phyloP scores from a whole-genome alignment of 2,329 filamentous ascomycete species.

The Xylariaceae sp. region DNA sequence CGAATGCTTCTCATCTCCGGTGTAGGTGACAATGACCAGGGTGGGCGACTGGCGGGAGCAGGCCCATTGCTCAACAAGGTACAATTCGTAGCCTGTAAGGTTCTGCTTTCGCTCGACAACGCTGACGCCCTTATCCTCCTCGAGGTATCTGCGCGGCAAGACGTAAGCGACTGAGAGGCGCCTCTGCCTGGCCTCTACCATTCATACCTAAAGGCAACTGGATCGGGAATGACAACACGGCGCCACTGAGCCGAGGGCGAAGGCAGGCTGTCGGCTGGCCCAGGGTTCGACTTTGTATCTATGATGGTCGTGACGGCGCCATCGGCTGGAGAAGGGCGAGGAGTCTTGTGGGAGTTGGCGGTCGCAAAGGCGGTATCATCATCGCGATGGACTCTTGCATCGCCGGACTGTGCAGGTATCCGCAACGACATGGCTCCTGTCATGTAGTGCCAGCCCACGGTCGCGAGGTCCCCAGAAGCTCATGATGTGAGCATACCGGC shows the following conservation, averaged over 20 bases:
- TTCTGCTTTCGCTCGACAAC: constrained; percentile 65
- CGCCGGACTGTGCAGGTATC: constrained; percentile 19
- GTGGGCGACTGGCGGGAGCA: constrained; percentile 87
- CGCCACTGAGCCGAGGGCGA: constrained; percentile 28
- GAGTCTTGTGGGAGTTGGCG: constrained; percentile 22
- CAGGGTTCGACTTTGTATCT: constrained; percentile 8
- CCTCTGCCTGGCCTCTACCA: too few species aligned
- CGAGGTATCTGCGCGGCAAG: constrained; percentile 60
- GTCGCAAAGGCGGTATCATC: constrained; percentile 30
- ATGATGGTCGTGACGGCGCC: constrained; percentile 13
- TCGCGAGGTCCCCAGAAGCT: constrained; percentile 11
- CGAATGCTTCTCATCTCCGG: constrained; percentile 71
- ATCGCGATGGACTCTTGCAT: constrained; percentile 28
- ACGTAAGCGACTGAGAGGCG: too few species aligned
- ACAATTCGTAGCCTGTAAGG: constrained; percentile 81
- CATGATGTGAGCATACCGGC: constrained; percentile 16
- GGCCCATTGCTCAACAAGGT: constrained; percentile 95
- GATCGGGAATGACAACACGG: constrained; percentile 50
- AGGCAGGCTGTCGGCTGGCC: constrained; percentile 10
- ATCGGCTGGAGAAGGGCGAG: constrained; percentile 16
- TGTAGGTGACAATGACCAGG: constrained; percentile 87
- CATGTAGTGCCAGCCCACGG: constrained; percentile 10
- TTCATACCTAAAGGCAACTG: constrained; percentile 49
- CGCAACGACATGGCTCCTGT: constrained; percentile 25
- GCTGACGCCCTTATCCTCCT: constrained; percentile 70